Conservation (phyloP, 1,284 basidiomycete genomes). For the Schizophyllum commune region DNA sequence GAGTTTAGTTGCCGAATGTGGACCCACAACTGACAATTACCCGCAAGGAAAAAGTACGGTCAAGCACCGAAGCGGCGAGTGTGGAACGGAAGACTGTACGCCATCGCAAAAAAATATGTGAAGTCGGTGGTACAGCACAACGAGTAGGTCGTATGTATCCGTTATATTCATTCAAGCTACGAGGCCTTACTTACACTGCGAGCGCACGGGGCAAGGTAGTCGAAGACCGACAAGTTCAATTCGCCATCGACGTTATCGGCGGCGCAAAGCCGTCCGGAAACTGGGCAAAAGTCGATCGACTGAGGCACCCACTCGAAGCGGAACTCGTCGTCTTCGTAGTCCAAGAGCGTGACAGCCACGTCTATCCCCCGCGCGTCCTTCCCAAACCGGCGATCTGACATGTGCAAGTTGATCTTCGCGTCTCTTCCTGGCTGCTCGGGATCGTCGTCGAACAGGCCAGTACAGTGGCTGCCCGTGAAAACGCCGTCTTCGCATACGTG, state of each 20-base stretch:
- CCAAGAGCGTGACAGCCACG: background rate
- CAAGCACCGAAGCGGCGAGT: no score
- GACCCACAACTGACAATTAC: no score
- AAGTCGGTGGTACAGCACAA: no score
- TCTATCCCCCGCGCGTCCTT: background rate
- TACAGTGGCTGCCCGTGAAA: background rate
- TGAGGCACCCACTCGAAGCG: background rate
- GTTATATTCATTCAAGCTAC: no score
- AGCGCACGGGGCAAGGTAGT: background rate
- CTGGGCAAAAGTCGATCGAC: background rate
- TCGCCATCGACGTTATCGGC: background rate
- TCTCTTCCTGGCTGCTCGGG: no score
- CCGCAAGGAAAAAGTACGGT: no score
- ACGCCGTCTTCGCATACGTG: background rate
- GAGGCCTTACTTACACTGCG: no score
- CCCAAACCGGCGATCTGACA: background rate
- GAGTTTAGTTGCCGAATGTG: no score
- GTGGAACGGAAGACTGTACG: no score
- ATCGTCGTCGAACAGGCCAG: background rate
- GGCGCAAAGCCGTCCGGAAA: background rate
- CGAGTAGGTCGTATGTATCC: no score
- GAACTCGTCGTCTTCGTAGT: background rate
- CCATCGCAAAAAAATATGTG: no score
- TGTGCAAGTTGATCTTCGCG: background rate
- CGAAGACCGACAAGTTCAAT: background rate